Conservation (phyloP, 2,329 filamentous ascomycete species). For the Colletotrichum truncatum region DNA sequence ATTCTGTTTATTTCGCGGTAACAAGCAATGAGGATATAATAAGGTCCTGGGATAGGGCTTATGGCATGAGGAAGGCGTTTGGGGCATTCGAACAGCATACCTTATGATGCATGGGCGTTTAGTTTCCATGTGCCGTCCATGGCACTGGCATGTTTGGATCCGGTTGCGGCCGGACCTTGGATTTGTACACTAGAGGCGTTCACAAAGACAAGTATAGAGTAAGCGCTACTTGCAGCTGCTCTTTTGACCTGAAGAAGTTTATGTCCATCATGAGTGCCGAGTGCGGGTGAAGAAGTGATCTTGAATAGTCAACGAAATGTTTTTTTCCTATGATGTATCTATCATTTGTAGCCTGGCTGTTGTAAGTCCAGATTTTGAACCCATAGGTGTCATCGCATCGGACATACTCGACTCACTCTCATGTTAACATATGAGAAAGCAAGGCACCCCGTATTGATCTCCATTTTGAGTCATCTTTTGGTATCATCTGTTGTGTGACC, state of each 20-base stretch:
- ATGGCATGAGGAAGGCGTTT: conserved; percentile 28
- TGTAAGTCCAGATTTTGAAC: too few species aligned
- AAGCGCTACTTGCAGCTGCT: neutral
- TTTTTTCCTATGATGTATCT: too few species aligned
- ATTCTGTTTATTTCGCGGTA: conserved; percentile 13
- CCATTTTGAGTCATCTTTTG: too few species aligned
- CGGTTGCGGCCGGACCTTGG: neutral
- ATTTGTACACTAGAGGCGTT: conserved; percentile 16
- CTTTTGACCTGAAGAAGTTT: neutral
- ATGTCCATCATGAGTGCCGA: neutral
- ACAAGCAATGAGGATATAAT: conserved; percentile 20
- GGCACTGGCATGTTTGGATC: conserved; percentile 5
- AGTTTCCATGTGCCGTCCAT: neutral
- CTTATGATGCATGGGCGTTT: conserved; percentile 13
- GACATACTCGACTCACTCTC: too few species aligned
- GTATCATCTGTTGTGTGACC: too few species aligned
- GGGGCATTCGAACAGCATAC: conserved; percentile 14
- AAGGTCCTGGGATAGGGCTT: neutral
- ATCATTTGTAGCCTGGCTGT: too few species aligned
- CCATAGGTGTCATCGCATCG: too few species aligned
- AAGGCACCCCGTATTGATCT: too few species aligned
- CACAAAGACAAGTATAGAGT: neutral
- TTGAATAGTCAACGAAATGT: too few species aligned
- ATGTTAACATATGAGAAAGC: too few species aligned
- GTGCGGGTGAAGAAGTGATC: neutral